Conservation (phyloP, 208 protist species). For the Kentomonas sorsogonicus region DNA sequence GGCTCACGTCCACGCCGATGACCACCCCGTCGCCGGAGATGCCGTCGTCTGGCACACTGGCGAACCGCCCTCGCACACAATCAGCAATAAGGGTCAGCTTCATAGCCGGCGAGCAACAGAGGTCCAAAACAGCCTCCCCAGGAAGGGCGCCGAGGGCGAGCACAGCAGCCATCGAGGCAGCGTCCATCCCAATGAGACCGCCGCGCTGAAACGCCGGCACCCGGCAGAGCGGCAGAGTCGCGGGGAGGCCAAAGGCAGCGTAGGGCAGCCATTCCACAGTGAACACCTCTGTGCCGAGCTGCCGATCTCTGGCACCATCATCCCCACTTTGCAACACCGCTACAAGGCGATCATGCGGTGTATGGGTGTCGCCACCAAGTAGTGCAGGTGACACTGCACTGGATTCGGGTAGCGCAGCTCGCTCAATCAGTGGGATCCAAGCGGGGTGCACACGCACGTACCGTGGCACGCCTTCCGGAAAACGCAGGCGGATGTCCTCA, state of each 20-base stretch:
- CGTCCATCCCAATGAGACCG: constrained; percentile 73
- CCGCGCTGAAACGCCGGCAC: constrained; percentile 33
- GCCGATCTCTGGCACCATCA: too few relatives aligned
- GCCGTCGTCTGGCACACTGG: background rate
- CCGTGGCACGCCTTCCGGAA: constrained; percentile 13
- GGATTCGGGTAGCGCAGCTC: too few relatives aligned
- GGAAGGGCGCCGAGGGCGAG: constrained; percentile 48
- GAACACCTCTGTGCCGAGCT: too few relatives aligned
- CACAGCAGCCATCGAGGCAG: constrained; percentile 76
- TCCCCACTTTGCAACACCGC: too few relatives aligned
- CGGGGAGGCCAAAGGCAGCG: constrained; percentile 39
- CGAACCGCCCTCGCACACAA: constrained; percentile 17
- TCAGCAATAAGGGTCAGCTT: constrained; percentile 72
- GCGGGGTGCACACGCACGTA: constrained; percentile 64
- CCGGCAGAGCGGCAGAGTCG: constrained; percentile 19
- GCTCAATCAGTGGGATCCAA: too few relatives aligned
- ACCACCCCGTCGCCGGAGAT: constrained; percentile 23
- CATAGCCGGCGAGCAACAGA: constrained; percentile 87
- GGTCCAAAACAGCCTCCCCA: constrained; percentile 70
- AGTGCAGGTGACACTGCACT: too few relatives aligned
- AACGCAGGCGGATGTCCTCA: constrained; percentile 36
- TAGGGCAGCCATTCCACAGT: constrained; percentile 61
- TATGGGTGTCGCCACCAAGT: too few relatives aligned
- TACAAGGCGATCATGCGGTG: too few relatives aligned
- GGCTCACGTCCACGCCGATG: constrained; percentile 67